Percentiles rank a stretch among this genome's conserved stretches.
Evolutionary conservation across 106 monocot genomes (phyloP).

Genomic region (Hemerocallis citrina): DNA sequence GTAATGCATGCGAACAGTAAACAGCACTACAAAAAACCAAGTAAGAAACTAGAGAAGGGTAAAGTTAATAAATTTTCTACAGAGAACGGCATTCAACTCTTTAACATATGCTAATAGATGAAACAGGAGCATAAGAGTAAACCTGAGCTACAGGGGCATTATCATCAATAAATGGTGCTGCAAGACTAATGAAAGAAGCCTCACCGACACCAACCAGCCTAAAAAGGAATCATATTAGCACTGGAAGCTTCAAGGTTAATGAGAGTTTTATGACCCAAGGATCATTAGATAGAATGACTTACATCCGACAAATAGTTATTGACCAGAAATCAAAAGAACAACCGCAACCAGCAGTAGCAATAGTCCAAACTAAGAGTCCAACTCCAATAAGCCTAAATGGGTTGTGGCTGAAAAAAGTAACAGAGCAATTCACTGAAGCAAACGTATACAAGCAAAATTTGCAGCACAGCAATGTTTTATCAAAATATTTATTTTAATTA

Average conservation of each 20-base stretch:
- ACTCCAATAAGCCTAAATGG: conserved; percentile 99
- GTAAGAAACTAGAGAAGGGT: background rate
- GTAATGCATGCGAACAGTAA: too few relatives aligned
- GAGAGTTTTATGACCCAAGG: background rate
- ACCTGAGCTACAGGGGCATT: conserved; percentile 90
- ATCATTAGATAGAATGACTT: conserved; percentile 17
- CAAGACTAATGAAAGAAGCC: conserved; percentile 98
- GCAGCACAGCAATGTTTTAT: background rate
- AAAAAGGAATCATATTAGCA: conserved; percentile 7
- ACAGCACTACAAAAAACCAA: background rate
- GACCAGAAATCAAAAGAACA: conserved; percentile 93
- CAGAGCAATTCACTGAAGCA: background rate
- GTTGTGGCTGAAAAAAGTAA: conserved; percentile 57
- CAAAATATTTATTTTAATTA: background rate
- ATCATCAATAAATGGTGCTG: conserved; percentile 98
- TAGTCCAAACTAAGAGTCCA: conserved; percentile 85
- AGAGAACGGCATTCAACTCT: background rate
- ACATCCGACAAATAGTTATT: conserved; percentile 93
- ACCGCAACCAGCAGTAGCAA: conserved; percentile 94
- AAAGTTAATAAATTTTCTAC: background rate
- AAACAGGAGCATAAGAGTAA: conserved; percentile 8
- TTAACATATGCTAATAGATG: background rate
- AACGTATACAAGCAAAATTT: background rate
- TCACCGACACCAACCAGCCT: conserved; percentile 99
- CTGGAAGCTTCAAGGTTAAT: background rate